Base-by-base conservation (phyloP, 495 filamentous ascomycete species). In the Hypoxylon crocopeplum region DNA sequence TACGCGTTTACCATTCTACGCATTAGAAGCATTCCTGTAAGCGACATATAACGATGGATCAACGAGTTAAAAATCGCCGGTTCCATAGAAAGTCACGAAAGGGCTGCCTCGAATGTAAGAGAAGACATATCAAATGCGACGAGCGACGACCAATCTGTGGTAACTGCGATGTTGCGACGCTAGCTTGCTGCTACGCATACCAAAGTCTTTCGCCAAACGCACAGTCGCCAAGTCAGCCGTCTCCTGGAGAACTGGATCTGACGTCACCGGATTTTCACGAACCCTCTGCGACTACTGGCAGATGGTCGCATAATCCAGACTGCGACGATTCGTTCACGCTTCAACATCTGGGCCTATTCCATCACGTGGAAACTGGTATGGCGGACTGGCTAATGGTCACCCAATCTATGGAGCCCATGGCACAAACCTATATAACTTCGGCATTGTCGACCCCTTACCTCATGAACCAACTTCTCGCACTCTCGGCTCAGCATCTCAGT, bases 401-500 rank as follows among this genome's bases (percentile, higher is more conserved):
- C n/a, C n/a, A n/a, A n/a, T n/a, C n/a, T n/a, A 21, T 48, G 30
- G 11, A 22, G 3, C 11, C 30, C 17, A 33, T 48, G 12, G 30
- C 27, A 10, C 45, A 49, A 38, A 30, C 33, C n/a, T 36, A 16
- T 16, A 49, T 38, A 10, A 27, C 12, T 12, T 38, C 21, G 2
- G 21, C 46, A 4, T 27, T 49, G 6, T 27, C 32, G n/a, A 37
- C 30, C 46, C 33, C 33, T 10, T 75, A 66, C 41, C 69, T 81
- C 5, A 72, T 79, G 71, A 71, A 77, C 41, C 69, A 79, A 42
- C 13, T 76, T 2, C 70, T 80, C 3, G 74, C 76, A 5, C 34
- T 79, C 21, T 67, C 73, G 1, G 73, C n/a, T 77, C 62, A 75
- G 12, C 73, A 80, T 33, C 44, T 79, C n/a, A 70, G 70, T 59